Conservation (phyloP, 2,329 filamentous ascomycete genomes). For the Hypoxylon sp. region DNA sequence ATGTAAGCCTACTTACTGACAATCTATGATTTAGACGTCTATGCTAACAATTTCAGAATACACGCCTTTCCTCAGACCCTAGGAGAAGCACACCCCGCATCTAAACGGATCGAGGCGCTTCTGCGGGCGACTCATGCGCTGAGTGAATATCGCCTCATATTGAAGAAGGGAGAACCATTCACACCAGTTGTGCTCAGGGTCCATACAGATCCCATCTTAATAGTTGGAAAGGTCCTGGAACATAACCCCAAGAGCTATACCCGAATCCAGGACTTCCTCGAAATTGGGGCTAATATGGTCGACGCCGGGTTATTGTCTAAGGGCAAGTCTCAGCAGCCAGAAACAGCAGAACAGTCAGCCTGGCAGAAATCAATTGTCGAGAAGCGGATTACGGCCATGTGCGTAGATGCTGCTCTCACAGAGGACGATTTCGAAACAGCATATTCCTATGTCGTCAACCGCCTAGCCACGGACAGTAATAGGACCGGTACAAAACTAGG, state of each 20-base stretch:
- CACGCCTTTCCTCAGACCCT: constrained; percentile 69
- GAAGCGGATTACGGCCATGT: constrained; percentile 79
- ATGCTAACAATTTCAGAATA: constrained; percentile 55
- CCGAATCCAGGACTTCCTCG: constrained; percentile 74
- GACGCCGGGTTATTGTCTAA: constrained; percentile 60
- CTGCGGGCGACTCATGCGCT: constrained; percentile 77
- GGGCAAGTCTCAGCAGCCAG: constrained; percentile 42
- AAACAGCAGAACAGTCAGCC: constrained; percentile 39
- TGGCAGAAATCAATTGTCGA: constrained; percentile 56
- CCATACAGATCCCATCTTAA: constrained; percentile 75
- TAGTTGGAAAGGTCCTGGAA: constrained; percentile 76
- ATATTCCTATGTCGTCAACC: constrained; percentile 81
- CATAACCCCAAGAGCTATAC: constrained; percentile 80
- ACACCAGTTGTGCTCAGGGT: constrained; percentile 80
- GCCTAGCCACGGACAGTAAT: constrained; percentile 57
- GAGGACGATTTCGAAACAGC: constrained; percentile 87
- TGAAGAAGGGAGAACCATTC: constrained; percentile 83
- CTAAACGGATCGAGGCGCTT: constrained; percentile 67
- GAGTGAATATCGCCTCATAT: constrained; percentile 77
- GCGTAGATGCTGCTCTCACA: constrained; percentile 76
- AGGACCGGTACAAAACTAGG: constrained; percentile 6
- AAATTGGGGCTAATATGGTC: constrained; percentile 73
- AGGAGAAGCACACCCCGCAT: constrained; percentile 57
- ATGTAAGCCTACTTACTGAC: constrained; percentile 61
- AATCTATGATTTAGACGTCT: constrained; percentile 6